Evolutionary conservation across 495 filamentous ascomycete species (phyloP).

Genomic region (Hypoxylon lenormandii): DNA sequence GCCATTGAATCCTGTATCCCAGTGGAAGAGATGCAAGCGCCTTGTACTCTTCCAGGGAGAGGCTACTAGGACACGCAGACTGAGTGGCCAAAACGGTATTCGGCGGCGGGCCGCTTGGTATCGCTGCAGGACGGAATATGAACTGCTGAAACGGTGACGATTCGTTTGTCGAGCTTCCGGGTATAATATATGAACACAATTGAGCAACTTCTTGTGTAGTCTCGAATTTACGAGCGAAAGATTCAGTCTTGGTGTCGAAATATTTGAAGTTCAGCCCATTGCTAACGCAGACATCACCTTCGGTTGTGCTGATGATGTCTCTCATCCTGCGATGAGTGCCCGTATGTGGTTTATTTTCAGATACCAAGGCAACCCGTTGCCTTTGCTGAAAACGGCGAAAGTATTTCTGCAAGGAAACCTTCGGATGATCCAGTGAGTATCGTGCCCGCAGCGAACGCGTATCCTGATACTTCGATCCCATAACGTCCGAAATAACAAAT

Average conservation of each 20-base stretch:
- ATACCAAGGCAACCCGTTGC: slow-evolving; percentile 54
- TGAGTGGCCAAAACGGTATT: slow-evolving; percentile 64
- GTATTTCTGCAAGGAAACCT: background rate
- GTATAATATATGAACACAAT: slow-evolving; percentile 54
- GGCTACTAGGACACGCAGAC: slow-evolving; percentile 52
- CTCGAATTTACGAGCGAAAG: slow-evolving; percentile 47
- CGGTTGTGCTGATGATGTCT: slow-evolving; percentile 42
- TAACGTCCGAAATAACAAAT: slow-evolving; percentile 57
- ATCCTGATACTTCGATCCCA: slow-evolving; percentile 37
- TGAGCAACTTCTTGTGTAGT: slow-evolving; percentile 32
- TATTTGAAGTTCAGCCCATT: slow-evolving; percentile 60
- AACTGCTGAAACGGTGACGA: slow-evolving; percentile 51
- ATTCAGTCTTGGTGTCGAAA: slow-evolving; percentile 37
- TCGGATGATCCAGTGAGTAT: background rate
- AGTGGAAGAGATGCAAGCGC: slow-evolving; percentile 62
- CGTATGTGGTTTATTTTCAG: slow-evolving; percentile 58
- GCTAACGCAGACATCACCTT: slow-evolving; percentile 56
- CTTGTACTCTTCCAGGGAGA: slow-evolving; percentile 65
- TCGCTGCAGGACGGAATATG: slow-evolving; percentile 49
- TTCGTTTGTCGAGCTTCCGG: slow-evolving; percentile 20
- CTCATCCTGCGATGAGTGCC: slow-evolving; percentile 56
- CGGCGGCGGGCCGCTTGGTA: slow-evolving; percentile 49
- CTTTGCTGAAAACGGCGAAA: slow-evolving; percentile 1
- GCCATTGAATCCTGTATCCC: slow-evolving; percentile 65
- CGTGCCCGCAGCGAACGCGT: background rate